Percentiles rank a stretch among this genome's conserved stretches.
phyloP scores from a whole-genome alignment of 352 stramenopile species.

The Phytopythium cucurbitacearum region DNA sequence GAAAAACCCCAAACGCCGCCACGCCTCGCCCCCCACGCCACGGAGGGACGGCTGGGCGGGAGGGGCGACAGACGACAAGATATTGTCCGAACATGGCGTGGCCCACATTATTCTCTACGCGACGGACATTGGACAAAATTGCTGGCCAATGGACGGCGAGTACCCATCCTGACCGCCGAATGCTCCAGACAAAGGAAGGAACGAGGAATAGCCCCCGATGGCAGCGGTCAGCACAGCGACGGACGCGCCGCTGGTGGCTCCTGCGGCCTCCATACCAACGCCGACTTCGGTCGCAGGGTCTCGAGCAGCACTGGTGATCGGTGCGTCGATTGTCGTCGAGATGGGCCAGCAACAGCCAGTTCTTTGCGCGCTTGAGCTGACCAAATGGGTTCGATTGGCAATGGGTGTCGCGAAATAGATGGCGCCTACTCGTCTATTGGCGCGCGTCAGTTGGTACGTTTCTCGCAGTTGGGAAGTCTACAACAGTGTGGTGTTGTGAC shows the following conservation, averaged over 20 bases:
- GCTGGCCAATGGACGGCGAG: not conserved
- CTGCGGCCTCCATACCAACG: slow-evolving; percentile 4
- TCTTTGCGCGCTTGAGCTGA: no score
- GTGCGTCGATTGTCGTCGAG: slow-evolving; percentile 12
- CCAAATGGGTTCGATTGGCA: no score
- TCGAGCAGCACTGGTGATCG: slow-evolving; percentile 64
- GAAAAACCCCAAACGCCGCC: slow-evolving; percentile 6
- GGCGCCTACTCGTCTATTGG: slow-evolving; percentile 69
- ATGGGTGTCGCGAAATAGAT: slow-evolving; percentile 20
- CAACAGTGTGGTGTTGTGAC: not conserved
- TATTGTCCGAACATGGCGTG: not conserved
- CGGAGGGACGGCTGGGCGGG: slow-evolving; percentile 10
- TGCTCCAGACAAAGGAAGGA: slow-evolving; percentile 13
- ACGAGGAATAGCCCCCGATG: not conserved
- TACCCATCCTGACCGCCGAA: not conserved
- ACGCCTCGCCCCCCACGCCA: not conserved
- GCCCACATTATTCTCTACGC: not conserved
- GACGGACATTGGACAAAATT: slow-evolving; percentile 1
- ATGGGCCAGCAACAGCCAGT: no score
- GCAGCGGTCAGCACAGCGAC: slow-evolving; percentile 1
- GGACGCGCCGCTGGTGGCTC: slow-evolving; percentile 1
- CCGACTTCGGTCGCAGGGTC: slow-evolving; percentile 15
- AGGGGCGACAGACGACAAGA: slow-evolving; percentile 8
- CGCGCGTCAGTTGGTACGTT: slow-evolving; percentile 32
- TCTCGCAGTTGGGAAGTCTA: no score